phyloP scores from a whole-genome alignment of 2,329 filamentous ascomycete genomes.

The Endoconidiophora polonica region DNA sequence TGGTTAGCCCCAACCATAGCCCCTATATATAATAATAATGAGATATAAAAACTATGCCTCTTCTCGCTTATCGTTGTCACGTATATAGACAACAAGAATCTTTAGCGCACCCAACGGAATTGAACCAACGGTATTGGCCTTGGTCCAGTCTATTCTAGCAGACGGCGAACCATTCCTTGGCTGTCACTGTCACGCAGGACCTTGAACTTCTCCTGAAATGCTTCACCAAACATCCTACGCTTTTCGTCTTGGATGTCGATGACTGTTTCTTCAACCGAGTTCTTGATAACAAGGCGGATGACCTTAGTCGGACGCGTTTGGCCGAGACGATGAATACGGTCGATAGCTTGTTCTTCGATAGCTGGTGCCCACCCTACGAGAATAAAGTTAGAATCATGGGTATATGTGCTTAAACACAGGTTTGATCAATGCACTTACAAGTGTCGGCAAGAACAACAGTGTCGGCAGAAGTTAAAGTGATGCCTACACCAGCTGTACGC shows the following conservation, averaged over 20 bases:
- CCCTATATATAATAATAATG: too few species aligned
- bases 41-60: too few species aligned
- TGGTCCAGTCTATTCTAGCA: constrained; percentile 4
- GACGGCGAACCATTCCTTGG: constrained; percentile 8
- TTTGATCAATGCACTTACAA: constrained; percentile 28
- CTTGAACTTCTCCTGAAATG: constrained; percentile 56
- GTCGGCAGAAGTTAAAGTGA: constrained; percentile 74
- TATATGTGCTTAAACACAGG: not conserved
- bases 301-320: constrained; percentile 66
- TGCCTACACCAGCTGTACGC: constrained; percentile 65
- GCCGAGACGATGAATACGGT: constrained; percentile 72
- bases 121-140: too few species aligned
- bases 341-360: constrained; percentile 81
- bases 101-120: too few species aligned
- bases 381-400: not conserved
- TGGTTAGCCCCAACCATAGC: too few species aligned
- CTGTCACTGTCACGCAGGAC: constrained; percentile 2
- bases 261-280: constrained; percentile 65
- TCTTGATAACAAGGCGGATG: constrained; percentile 67
- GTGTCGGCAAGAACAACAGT: constrained; percentile 71
- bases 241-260: constrained; percentile 65
- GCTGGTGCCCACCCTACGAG: constrained; percentile 66
- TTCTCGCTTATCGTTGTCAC: too few species aligned
- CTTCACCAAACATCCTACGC: constrained; percentile 57
- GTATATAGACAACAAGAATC: too few species aligned